Evolutionary conservation across 1,139 yeast species (phyloP).

Genomic region (Yamadazyma buinensis): DNA sequence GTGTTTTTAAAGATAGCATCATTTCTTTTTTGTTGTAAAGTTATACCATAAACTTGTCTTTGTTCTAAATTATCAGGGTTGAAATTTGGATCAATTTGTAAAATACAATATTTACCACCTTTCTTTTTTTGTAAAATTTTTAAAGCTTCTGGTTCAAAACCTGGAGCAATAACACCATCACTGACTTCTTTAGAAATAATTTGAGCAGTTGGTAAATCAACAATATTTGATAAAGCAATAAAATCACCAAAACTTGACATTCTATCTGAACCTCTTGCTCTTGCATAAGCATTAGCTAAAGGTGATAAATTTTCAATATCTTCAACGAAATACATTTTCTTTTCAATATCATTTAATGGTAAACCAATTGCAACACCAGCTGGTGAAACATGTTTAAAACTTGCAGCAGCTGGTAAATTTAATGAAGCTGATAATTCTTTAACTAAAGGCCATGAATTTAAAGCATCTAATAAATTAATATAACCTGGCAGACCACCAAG

Average conservation of each 20-base stretch:
- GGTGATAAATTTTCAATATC: conserved; percentile 95
- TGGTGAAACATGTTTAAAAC: conserved; percentile 97
- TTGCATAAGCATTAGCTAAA: conserved; percentile 94
- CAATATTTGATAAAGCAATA: conserved; percentile 94
- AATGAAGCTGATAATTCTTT: conserved; percentile 93
- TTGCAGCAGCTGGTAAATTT: conserved; percentile 97
- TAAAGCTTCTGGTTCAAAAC: conserved; percentile 87
- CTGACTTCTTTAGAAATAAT: conserved; percentile 96
- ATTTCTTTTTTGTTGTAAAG: conserved; percentile 93
- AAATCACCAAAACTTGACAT: conserved; percentile 99
- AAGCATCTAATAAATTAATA: conserved; percentile 91
- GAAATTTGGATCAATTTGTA: conserved; percentile 94
- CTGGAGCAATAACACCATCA: conserved; percentile 99
- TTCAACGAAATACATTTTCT: conserved; percentile 90
- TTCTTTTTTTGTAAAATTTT: conserved; percentile 86
- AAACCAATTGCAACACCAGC: conserved; percentile 98
- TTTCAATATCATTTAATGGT: conserved; percentile 86
- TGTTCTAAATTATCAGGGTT: conserved; percentile 79
- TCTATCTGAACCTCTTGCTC: conserved; percentile 99
- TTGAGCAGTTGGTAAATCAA: conserved; percentile 93
- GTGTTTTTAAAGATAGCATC: conserved; percentile 89
- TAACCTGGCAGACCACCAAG: conserved; percentile 95
- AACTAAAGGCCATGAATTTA: conserved; percentile 98
- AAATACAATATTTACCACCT: conserved; percentile 94
- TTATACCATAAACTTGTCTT: conserved; percentile 94